phyloP scores from a whole-genome alignment of 164 flowering plant species.

The Cinnamomum chago region DNA sequence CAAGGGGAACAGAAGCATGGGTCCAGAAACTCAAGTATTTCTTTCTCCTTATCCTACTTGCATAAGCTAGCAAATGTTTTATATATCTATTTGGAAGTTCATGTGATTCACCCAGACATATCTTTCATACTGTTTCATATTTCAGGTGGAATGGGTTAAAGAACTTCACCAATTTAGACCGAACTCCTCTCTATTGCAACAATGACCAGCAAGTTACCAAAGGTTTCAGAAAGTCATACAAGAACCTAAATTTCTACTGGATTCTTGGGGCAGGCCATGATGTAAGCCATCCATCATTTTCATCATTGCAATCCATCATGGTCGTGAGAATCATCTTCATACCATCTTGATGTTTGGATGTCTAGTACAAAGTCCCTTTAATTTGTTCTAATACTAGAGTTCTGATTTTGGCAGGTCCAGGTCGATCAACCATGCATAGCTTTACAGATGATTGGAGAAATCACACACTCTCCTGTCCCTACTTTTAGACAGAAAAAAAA shows the following conservation, averaged over 20 bases:
- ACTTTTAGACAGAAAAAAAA: background rate
- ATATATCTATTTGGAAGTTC: background rate
- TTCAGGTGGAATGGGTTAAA: slow-evolving; percentile 27
- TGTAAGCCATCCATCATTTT: slow-evolving; percentile 17
- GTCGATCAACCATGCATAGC: slow-evolving; percentile 73
- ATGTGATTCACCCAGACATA: too few species aligned
- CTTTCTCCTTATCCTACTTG: background rate
- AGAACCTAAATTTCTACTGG: slow-evolving; percentile 33
- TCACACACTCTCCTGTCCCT: slow-evolving; percentile 55
- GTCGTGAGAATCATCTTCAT: too few species aligned
- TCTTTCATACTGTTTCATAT: background rate
- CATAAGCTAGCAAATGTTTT: background rate
- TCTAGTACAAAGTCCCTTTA: background rate
- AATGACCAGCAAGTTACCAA: slow-evolving; percentile 11
- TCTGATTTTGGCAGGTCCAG: slow-evolving; percentile 46
- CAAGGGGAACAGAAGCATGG: slow-evolving; percentile 91
- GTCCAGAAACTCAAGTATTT: slow-evolving; percentile 71
- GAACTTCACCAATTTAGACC: slow-evolving; percentile 10
- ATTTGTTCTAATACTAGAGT: too few species aligned
- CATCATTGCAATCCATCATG: background rate
- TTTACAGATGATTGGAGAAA: slow-evolving; percentile 53
- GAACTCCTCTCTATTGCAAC: slow-evolving; percentile 20
- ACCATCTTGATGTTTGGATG: too few species aligned
- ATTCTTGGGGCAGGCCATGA: slow-evolving; percentile 29
- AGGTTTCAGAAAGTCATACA: slow-evolving; percentile 28